A percentile compares a stretch with the other conserved stretches of the same genome.
These are phyloP conservation scores for Gnomoniopsis smithogilvyi DNA, from an alignment of 2,329 filamentous ascomycete species.

Conservation along the genomic window DNA sequence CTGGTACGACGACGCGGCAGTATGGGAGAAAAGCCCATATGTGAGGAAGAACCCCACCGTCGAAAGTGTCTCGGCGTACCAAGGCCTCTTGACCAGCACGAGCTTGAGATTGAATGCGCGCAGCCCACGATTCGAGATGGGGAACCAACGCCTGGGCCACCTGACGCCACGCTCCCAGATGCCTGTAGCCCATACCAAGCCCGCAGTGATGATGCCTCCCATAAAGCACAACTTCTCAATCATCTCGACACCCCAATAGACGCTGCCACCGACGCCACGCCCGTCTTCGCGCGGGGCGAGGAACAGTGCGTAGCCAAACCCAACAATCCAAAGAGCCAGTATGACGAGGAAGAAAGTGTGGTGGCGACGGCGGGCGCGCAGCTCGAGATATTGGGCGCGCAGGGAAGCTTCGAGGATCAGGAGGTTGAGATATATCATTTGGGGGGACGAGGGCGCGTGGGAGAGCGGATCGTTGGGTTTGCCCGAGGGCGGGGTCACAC, in stretches of 20 bases:
- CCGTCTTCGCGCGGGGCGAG: conserved; percentile 96
- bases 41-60: conserved; percentile 76
- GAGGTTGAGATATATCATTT: conserved; percentile 97
- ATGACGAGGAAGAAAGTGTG: conserved; percentile 89
- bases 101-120: conserved; percentile 95
- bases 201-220: conserved; percentile 80
- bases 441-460: conserved; percentile 82
- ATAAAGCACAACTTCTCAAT: conserved; percentile 88
- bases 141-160: conserved; percentile 91
- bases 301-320: conserved; percentile 88
- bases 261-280: conserved; percentile 82
- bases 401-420: conserved; percentile 94
- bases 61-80: conserved; percentile 74
- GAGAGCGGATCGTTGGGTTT: conserved; percentile 68
- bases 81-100: conserved; percentile 78
- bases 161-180: conserved; percentile 94
- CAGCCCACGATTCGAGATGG: conserved; percentile 83
- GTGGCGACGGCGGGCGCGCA: conserved; percentile 82
- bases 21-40: conserved; percentile 68
- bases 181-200: conserved; percentile 89
- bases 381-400: conserved; percentile 86
- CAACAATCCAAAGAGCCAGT: conserved; percentile 74
- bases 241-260: conserved; percentile 95
- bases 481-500: conserved; percentile 39
- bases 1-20: conserved; percentile 67